phyloP scores from a whole-genome alignment of 2,329 filamentous ascomycete genomes.

The Apiospora pterosperma region DNA sequence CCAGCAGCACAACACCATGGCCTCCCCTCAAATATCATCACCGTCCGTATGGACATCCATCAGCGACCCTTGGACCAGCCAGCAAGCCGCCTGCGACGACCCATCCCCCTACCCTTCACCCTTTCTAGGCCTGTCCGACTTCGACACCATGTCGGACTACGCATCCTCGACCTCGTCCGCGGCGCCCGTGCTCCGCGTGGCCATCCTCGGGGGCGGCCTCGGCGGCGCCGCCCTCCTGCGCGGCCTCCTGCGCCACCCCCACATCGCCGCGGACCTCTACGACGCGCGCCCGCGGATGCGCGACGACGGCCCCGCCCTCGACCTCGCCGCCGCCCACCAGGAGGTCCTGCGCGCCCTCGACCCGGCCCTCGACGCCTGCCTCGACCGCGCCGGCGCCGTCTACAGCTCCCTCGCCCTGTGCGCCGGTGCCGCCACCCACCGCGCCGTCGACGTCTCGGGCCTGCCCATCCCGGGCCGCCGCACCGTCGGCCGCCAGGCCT shows the following conservation, averaged over 20 bases:
- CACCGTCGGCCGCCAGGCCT: slow-evolving; percentile 22
- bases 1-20: background rate
- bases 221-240: slow-evolving; percentile 20
- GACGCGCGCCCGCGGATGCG: slow-evolving; percentile 20
- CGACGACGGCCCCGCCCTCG: slow-evolving; percentile 20
- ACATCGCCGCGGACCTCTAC: slow-evolving; percentile 26
- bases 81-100: background rate
- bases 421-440: slow-evolving; percentile 18
- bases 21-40: background rate
- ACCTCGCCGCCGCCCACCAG: slow-evolving; percentile 16
- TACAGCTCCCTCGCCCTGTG: slow-evolving; percentile 14
- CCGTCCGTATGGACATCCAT: background rate
- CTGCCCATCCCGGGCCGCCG: slow-evolving; percentile 9
- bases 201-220: slow-evolving; percentile 26
- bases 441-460: slow-evolving; percentile 12
- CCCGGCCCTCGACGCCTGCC: slow-evolving; percentile 19
- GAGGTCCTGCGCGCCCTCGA: slow-evolving; percentile 20
- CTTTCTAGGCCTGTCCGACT: background rate
- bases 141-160: slow-evolving; percentile 13
- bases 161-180: slow-evolving; percentile 19
- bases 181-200: slow-evolving; percentile 12
- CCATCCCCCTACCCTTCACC: background rate
- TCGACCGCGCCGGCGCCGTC: slow-evolving; percentile 24
- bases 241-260: slow-evolving; percentile 24
- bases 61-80: background rate